Conservation (phyloP, 2,329 filamentous ascomycete species). For the Colletotrichum sp. region DNA sequence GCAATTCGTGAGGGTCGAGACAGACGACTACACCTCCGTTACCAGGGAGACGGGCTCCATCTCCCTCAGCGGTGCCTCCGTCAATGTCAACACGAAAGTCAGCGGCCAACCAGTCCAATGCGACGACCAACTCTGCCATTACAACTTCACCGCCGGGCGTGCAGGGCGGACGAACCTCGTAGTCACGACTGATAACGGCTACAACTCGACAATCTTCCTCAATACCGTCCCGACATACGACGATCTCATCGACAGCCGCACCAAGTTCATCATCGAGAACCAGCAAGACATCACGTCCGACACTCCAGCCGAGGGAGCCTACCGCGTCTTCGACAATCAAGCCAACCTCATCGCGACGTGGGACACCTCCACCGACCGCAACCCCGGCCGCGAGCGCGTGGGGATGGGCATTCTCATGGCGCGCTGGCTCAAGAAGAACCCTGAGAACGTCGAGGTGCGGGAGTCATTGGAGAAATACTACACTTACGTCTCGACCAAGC, state of each 20-base stretch:
- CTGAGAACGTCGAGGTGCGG: neutral
- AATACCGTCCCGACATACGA: neutral
- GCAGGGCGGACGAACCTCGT: neutral
- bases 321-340: slow-evolving; percentile 14
- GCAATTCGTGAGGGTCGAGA: neutral
- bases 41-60: neutral
- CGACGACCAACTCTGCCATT: neutral
- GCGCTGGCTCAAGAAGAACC: neutral
- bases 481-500: slow-evolving; percentile 1
- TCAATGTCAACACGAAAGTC: neutral
- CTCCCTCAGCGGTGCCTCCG: neutral
- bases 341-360: neutral
- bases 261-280: slow-evolving; percentile 7
- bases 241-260: neutral
- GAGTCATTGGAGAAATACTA: neutral
- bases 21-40: neutral
- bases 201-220: neutral
- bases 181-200: neutral
- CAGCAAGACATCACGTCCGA: neutral
- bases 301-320: neutral
- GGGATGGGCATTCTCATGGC: slow-evolving; percentile 12
- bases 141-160: neutral
- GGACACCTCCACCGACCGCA: slow-evolving; percentile 2
- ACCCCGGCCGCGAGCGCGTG: slow-evolving; percentile 15
- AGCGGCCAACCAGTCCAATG: neutral